Percentiles rank a stretch among this genome's conserved stretches.
Evolutionary conservation across 1,284 basidiomycete species (phyloP).

Genomic region (Wallemia ichthyophaga): DNA sequence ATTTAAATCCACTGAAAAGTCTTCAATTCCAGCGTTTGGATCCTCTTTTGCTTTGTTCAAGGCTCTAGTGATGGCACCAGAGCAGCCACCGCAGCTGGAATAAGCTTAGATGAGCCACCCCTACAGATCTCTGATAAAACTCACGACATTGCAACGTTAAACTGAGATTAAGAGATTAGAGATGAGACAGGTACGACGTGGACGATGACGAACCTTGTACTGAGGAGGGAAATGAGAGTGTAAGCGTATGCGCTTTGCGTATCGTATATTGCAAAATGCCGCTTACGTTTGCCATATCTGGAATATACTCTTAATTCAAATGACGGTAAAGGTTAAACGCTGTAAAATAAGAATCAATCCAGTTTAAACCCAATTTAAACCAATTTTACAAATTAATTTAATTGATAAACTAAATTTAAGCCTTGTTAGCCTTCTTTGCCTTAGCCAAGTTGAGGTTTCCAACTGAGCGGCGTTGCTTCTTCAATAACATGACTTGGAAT

Average conservation of each 20-base stretch:
- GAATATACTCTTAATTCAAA: no score
- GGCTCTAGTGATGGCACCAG: neutral
- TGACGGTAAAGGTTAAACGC: no score
- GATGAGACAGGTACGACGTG: neutral
- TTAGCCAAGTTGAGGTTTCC: neutral
- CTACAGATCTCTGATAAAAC: neutral
- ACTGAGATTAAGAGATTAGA: neutral
- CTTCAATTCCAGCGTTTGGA: neutral
- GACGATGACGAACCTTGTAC: neutral
- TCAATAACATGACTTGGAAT: conserved; percentile 36
- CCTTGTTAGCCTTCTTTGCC: neutral
- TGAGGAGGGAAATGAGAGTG: no score
- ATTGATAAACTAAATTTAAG: no score
- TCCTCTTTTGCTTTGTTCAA: neutral
- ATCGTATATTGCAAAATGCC: no score
- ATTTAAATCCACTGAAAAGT: neutral
- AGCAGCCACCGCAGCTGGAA: neutral
- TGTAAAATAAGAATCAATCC: neutral
- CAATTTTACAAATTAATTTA: neutral
- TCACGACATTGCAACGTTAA: neutral
- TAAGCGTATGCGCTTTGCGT: no score
- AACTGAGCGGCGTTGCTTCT: conserved; percentile 30
- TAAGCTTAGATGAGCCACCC: no score
- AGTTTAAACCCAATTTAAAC: neutral
- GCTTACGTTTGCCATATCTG: no score